Percentiles rank a stretch among this genome's conserved stretches.
Evolutionary conservation across 2,329 filamentous ascomycete genomes (phyloP).

Genomic region (Alternaria viburni): DNA sequence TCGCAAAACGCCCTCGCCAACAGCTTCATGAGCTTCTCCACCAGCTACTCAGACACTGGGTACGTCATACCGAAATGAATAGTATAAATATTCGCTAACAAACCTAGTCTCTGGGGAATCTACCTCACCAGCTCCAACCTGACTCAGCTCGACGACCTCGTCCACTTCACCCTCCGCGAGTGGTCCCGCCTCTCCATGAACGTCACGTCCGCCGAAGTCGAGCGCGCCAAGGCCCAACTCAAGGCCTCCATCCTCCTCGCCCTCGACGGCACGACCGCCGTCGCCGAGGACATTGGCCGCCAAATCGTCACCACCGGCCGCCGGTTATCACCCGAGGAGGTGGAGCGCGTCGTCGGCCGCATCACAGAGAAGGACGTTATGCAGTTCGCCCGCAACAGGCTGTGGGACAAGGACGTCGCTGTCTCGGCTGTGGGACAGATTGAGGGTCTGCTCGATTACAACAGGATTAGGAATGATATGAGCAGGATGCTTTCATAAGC

Average conservation of each 20-base stretch:
- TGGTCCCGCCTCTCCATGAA: conserved; percentile 93
- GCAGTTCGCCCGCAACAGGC: conserved; percentile 90
- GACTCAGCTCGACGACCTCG: conserved; percentile 87
- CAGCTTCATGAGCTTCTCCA: conserved; percentile 99
- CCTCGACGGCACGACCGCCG: conserved; percentile 94
- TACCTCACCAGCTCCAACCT: conserved; percentile 94
- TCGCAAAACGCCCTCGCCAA: conserved; percentile 96
- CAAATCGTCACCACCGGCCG: conserved; percentile 98
- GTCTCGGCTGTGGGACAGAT: conserved; percentile 92
- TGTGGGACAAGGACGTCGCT: conserved; percentile 98
- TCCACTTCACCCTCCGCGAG: conserved; percentile 98
- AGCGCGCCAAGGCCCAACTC: conserved; percentile 98
- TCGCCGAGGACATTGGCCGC: conserved; percentile 97
- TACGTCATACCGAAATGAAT: conserved; percentile 59
- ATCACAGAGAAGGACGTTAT: conserved; percentile 97
- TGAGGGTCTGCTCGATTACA: conserved; percentile 81
- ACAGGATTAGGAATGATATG: conserved; percentile 82
- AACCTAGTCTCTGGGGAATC: conserved; percentile 92
- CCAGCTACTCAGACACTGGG: conserved; percentile 99
- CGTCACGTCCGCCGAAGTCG: conserved; percentile 88
- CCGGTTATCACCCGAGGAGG: conserved; percentile 88
- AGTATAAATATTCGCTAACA: conserved; percentile 33
- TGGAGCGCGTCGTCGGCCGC: conserved; percentile 86
- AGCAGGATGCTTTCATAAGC: conserved; percentile 68
- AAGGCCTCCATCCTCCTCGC: conserved; percentile 98